Evolutionary conservation across 495 filamentous ascomycete species (phyloP), one percentile per base, ranked within the genome.

Genomic region (Podospora pseudopauciseta): DNA sequence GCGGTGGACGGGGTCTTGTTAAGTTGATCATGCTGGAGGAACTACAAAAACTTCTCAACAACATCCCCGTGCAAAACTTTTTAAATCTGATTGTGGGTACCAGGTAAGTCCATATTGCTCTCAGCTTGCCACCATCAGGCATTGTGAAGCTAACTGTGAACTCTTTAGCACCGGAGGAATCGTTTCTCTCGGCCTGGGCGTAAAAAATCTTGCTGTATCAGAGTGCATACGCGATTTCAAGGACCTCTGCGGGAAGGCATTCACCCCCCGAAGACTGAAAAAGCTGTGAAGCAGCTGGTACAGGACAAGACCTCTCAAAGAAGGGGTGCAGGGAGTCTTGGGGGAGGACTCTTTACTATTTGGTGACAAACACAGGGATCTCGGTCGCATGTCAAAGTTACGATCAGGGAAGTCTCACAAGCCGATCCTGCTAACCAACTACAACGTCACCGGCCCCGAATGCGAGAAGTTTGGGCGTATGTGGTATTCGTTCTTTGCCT

Each of bases 121-220:
- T 87, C 6, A 84, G 23, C 23, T 23, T 23, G 23, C 23, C 23
- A 23, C 23, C 23, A 23, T 23, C 23, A 23, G 23, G 23, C 23
- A 23, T 64, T 3, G 5, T 53, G 60, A 49, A 9, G 44, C 39
- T 49, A n/a, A 23, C 20, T n/a, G 0, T 18, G n/a, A 18, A 28
- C 44, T 20, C 59, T 54, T 27, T 55, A 86, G 85, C 61, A 84
- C 84, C 18, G 85, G 87, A 0, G 85, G 86, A 19, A 81, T 89
- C 66, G 83, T 89, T 63, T 84, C 86, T 1, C 75, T 88, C 30
- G 84, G 80, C 0, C 76, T 90, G 9, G 85, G 80, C 3, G 78
- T 82, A 20, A 78, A 84, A 63, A 76, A 80, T 55, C 85, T 81
- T 80, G 67, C 75, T 4, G 75, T 86, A n/a, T 71, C 79, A 1